These are phyloP conservation scores for Platismatia glauca DNA, from an alignment of 495 filamentous ascomycete species.

Conservation along the genomic window DNA sequence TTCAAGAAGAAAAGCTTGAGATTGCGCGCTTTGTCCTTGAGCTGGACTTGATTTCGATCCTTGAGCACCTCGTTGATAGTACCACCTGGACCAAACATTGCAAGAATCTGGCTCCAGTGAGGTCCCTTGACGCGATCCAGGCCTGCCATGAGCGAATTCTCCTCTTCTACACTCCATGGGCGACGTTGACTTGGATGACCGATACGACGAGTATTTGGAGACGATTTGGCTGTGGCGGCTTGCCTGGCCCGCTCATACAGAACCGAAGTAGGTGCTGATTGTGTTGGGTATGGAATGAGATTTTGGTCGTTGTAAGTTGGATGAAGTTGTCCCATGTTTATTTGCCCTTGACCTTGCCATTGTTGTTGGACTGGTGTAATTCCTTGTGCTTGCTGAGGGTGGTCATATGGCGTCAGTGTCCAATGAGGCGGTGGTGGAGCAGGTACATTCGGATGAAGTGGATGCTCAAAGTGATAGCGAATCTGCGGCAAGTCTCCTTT, in stretches of 20 bases:
- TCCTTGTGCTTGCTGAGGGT: slow-evolving; percentile 35
- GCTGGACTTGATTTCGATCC: slow-evolving; percentile 87
- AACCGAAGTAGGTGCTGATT: slow-evolving; percentile 67
- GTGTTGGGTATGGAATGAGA: slow-evolving; percentile 52
- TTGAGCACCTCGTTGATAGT: slow-evolving; percentile 78
- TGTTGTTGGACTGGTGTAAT: slow-evolving; percentile 19
- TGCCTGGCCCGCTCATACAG: slow-evolving; percentile 76
- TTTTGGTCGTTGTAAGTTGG: slow-evolving; percentile 17
- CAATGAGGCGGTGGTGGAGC: slow-evolving; percentile 21
- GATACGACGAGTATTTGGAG: slow-evolving; percentile 61
- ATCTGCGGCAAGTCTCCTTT: slow-evolving; percentile 26
- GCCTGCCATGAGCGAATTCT: slow-evolving; percentile 85
- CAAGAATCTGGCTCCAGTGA: slow-evolving; percentile 92
- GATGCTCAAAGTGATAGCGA: slow-evolving; percentile 25
- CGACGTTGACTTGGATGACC: slow-evolving; percentile 75
- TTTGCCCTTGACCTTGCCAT: slow-evolving; percentile 15
- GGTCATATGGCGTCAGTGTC: slow-evolving; percentile 14
- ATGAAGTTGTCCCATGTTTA: slow-evolving; percentile 23
- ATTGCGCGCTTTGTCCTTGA: slow-evolving; percentile 93
- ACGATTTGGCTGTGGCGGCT: slow-evolving; percentile 71
- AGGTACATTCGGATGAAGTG: slow-evolving; percentile 22
- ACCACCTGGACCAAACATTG: slow-evolving; percentile 76
- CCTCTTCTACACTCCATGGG: slow-evolving; percentile 85
- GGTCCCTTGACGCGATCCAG: slow-evolving; percentile 86
- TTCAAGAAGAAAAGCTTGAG: slow-evolving; percentile 94